Base-by-base conservation (phyloP, 1,139 yeast genomes). In the Yamadazyma blattariae region DNA sequence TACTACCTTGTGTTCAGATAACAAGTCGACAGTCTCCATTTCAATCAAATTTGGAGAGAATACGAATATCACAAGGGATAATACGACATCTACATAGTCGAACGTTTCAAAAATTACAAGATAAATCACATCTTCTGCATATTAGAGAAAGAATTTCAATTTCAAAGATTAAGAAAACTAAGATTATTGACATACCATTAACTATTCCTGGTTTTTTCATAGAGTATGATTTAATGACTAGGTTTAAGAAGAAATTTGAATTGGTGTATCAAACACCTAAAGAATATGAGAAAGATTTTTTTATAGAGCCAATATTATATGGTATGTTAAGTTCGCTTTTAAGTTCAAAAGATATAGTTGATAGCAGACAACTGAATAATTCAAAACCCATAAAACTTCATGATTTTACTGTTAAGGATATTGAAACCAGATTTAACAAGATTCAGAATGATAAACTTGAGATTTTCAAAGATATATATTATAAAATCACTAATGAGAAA, bases 121-220 rank as follows among this genome's bases (percentile, higher is more conserved):
- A 63, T 40, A 56, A 54, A 34, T 35, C 46, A 15, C 67, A 62
- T 42, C 19, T 17, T 5, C 19, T 17, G 7, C 5, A 17, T 17
- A 7, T 17, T 17, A 5, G 19, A 17, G 7, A 17, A 7, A 17
- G 19, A 5, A 5, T 5, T 17, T 17, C 7, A 17, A 17, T 17
- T 5, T 5, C 19, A 5, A 19, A 35, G 59, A 14, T 46, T 42
- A 7, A 48, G 56, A 32, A 52, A 56, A 20, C 39, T 47, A 17
- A 17, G 19, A 7, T 17, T 5, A 7, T 17, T 17, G 7, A 17
- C 7, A 5, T 65, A 24, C 45, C 45, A 19, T 66, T 67, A 2
- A 48, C 51, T 2, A 38, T 64, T 1, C 46, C 44, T 18, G 52
- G 59, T 32, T 50, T 61, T 27, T 50, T 61, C 10, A 57, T 63